Conservation (phyloP, 176 grass and related monocot species). For the Panicum miliaceum region DNA sequence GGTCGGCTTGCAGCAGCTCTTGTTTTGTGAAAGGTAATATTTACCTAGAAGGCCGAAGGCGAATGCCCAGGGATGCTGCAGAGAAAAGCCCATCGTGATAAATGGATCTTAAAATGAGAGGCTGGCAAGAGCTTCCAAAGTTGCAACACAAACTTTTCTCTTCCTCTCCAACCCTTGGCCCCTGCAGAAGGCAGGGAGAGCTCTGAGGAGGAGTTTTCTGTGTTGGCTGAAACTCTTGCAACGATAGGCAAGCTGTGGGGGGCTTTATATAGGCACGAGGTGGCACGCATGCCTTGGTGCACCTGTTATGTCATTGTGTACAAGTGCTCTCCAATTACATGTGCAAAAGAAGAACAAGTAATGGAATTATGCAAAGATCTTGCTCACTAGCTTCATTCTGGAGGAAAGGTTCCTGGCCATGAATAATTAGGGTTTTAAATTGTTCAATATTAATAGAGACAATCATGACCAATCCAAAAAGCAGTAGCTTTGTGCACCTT, state of each 20-base stretch:
- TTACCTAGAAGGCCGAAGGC: constrained; percentile 74
- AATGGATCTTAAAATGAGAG: neutral
- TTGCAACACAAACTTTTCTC: constrained; percentile 22
- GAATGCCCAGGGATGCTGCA: constrained; percentile 70
- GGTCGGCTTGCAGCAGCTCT: neutral
- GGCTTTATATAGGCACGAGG: constrained; percentile 45
- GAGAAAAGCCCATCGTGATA: constrained; percentile 59
- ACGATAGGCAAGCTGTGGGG: neutral
- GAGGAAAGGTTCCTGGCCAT: neutral
- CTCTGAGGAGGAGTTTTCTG: constrained; percentile 22
- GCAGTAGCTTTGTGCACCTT: constrained; percentile 12
- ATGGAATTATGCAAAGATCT: neutral
- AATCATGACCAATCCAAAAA: constrained; percentile 30
- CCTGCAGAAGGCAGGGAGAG: constrained; percentile 29
- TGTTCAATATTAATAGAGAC: neutral
- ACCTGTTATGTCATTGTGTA: neutral
- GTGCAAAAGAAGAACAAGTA: neutral
- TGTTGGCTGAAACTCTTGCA: constrained; percentile 50
- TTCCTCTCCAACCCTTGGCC: constrained; percentile 43
- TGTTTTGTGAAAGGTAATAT: neutral
- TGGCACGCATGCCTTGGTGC: neutral
- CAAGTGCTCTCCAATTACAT: neutral
- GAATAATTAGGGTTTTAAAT: constrained; percentile 15
- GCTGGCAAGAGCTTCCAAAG: neutral
- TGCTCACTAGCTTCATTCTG: constrained; percentile 6